phyloP scores from a whole-genome alignment of 78 protist species.

The Mantamonas sphyraenae region DNA sequence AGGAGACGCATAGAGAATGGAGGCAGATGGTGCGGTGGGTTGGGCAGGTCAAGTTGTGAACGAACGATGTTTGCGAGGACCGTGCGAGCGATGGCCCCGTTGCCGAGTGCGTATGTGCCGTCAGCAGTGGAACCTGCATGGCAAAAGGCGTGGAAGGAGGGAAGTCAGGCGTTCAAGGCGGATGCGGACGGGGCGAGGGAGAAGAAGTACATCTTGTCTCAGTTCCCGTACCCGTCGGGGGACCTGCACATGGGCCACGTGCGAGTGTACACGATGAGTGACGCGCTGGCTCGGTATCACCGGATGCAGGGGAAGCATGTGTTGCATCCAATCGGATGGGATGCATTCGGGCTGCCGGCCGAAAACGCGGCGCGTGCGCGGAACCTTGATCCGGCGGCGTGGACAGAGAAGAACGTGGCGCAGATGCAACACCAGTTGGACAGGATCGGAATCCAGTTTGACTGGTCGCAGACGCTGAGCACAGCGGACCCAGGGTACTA shows the following conservation, averaged over 20 bases:
- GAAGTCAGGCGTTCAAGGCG: too few relatives aligned
- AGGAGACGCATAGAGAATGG: too few relatives aligned
- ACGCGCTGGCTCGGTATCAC: slow-evolving; percentile 54
- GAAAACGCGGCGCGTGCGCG: slow-evolving; percentile 83
- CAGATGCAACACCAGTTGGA: slow-evolving; percentile 60
- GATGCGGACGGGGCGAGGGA: too few relatives aligned
- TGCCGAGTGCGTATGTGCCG: too few relatives aligned
- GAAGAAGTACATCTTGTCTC: slow-evolving; percentile 47
- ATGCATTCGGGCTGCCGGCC: slow-evolving; percentile 86
- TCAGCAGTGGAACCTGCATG: too few relatives aligned
- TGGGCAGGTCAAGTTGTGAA: too few relatives aligned
- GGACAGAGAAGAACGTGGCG: slow-evolving; percentile 69
- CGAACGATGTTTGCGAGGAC: too few relatives aligned
- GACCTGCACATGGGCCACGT: slow-evolving; percentile 83
- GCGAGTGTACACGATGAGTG: slow-evolving; percentile 69
- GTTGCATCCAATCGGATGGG: slow-evolving; percentile 87
- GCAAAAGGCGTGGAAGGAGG: too few relatives aligned
- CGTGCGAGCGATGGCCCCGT: too few relatives aligned
- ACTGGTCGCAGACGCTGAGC: slow-evolving; percentile 60
- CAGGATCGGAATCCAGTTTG: slow-evolving; percentile 39
- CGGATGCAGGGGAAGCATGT: slow-evolving; percentile 56
- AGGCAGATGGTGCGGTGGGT: too few relatives aligned
- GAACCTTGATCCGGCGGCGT: slow-evolving; percentile 43
- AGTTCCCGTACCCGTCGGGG: slow-evolving; percentile 83
- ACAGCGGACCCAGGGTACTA: slow-evolving; percentile 71